Base-by-base conservation (phyloP, 768 basidiomycete genomes). In the Lactifluus hygrophoroides region DNA sequence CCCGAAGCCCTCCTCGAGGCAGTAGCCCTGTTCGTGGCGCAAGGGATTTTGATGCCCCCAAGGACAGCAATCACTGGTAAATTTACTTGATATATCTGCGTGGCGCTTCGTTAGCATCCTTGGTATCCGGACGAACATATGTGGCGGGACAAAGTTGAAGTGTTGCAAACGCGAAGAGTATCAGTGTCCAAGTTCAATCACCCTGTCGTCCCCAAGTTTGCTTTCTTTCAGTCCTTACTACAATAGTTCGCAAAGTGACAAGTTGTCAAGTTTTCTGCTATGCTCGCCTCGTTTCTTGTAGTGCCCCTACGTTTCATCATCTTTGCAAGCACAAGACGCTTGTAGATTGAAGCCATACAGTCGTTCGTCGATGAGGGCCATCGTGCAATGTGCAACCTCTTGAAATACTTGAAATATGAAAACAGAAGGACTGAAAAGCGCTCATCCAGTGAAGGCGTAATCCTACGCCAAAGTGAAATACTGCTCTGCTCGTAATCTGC, bases 1-100 rank as follows among this genome's bases (percentile, higher is more conserved):
- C 86, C 54, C 79, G 86, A 68, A 89, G 86, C 73, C 90, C 89
- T 23, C 88, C 86, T 53, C 77, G 87, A 65, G 88, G 86, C 52
- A 81, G 84, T 69, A 80, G 78, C 69, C 80, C 79, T 63, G 53
- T 62, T 32, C 70, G 72, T 51, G 46, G 51, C 28, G 69, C 59
- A 52, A 66, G 79, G 64, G 80, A 80, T 32, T 79, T 65, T 60
- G 77, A 81, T 53, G 77, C 71, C 19, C 76, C 74, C 48, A 74
- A 74, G 14, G 74, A 77, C 35, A 68, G 73, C 60, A 74, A 75
- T 49, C 84, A 85, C 67, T 88, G 86, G 85, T 88, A 75, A 82
- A 78, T 68, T 28, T 55, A 44, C 46, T 65, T 60, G 38, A 53
- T 64, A 17, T 58, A 37, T 58, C 51, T 48, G 37, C 40, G 38